These are phyloP conservation scores for Diplodia mutila DNA, from an alignment of 2,329 filamentous ascomycete species.

Conservation along the genomic window DNA sequence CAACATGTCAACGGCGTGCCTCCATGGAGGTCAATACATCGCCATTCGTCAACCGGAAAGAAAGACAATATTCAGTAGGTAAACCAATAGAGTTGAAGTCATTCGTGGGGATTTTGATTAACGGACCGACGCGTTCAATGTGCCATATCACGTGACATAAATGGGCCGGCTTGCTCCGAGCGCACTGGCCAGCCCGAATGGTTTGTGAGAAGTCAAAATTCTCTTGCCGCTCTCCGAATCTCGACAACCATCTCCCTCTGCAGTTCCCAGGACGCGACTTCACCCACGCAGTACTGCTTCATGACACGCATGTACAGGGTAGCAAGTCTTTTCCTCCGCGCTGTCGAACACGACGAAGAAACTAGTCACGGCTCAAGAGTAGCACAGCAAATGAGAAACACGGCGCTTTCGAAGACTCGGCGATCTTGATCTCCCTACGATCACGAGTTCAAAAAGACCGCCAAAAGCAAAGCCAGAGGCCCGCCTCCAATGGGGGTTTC, in stretches of 20 bases:
- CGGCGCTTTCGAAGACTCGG: slow-evolving; percentile 94
- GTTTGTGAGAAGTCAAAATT: neutral
- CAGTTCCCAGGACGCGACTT: neutral
- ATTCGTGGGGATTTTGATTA: neutral
- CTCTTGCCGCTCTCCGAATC: neutral
- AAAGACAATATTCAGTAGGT: too few relatives aligned
- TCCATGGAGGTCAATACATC: too few relatives aligned
- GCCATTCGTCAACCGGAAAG: too few relatives aligned
- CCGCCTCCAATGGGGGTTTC: slow-evolving; percentile 68
- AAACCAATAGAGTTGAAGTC: too few relatives aligned
- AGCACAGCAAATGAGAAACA: neutral
- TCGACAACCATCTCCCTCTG: neutral
- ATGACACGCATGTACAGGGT: slow-evolving; percentile 12
- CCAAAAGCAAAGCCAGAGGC: slow-evolving; percentile 76
- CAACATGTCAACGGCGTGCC: neutral
- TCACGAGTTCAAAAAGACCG: slow-evolving; percentile 86
- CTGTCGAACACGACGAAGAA: neutral
- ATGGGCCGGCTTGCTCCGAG: neutral
- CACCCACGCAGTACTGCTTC: neutral
- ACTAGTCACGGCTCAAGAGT: neutral
- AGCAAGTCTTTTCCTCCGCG: slow-evolving; percentile 22
- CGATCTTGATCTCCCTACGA: slow-evolving; percentile 66
- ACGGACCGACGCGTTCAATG: neutral
- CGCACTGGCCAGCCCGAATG: neutral
- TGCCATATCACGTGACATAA: neutral